Conservation (phyloP, 176 grass and related monocot genomes). For the Bonia amplexicaulis region DNA sequence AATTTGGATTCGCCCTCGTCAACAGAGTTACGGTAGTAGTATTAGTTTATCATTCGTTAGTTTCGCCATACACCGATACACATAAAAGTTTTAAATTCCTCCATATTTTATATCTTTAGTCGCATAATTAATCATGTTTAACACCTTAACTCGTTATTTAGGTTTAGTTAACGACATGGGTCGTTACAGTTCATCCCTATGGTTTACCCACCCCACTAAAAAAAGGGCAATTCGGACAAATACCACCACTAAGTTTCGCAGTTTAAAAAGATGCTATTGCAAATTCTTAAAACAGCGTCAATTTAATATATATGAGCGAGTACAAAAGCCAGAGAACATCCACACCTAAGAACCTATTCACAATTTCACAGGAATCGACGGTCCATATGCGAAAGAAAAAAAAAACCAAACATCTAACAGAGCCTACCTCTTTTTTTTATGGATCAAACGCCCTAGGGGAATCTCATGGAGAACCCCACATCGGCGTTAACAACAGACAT, state of each 20-base stretch:
- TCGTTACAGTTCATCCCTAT: no score
- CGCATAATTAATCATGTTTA: no score
- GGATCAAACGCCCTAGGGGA: slow-evolving; percentile 11
- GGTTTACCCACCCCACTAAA: neutral
- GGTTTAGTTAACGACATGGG: no score
- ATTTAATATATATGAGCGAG: neutral
- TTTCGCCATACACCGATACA: no score
- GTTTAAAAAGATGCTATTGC: neutral
- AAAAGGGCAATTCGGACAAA: neutral
- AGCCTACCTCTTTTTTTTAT: neutral
- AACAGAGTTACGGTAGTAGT: no score
- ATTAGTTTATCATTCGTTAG: no score
- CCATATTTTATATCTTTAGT: no score
- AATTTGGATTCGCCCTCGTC: no score
- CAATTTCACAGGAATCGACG: neutral
- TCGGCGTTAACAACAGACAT: slow-evolving; percentile 22
- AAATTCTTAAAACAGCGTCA: neutral
- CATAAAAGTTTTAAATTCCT: no score
- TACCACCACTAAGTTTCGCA: neutral
- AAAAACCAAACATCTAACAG: neutral
- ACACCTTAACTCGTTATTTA: no score
- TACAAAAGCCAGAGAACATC: neutral
- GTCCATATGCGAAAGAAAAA: neutral
- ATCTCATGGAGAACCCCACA: slow-evolving; percentile 28
- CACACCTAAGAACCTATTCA: neutral